Conservation (phyloP, 1,139 yeast genomes). For the Saccharomycopsis crataegensis region DNA sequence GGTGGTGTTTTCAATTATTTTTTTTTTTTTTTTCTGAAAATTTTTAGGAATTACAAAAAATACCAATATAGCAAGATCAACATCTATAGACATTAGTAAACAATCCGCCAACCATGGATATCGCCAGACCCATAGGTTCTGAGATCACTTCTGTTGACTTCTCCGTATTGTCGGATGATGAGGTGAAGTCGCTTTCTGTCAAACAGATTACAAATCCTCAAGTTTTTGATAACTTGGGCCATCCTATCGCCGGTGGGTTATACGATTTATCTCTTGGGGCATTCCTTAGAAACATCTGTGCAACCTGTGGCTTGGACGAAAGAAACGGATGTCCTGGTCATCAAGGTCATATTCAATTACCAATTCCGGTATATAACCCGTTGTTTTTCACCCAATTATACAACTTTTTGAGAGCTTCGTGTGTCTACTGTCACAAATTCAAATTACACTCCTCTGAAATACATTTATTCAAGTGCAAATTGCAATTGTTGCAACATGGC, state of each 20-base stretch:
- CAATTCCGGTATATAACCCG: slow-evolving; percentile 93
- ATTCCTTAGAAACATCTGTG: slow-evolving; percentile 77
- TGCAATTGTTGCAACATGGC: slow-evolving; percentile 81
- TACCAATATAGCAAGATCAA: no score
- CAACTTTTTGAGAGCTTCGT: slow-evolving; percentile 72
- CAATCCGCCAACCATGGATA: slow-evolving; percentile 55
- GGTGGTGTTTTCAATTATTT: neutral
- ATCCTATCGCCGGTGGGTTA: slow-evolving; percentile 88
- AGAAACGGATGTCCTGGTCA: slow-evolving; percentile 90
- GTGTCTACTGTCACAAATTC: slow-evolving; percentile 87
- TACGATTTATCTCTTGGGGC: slow-evolving; percentile 95
- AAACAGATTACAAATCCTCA: slow-evolving; percentile 94
- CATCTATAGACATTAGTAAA: no score
- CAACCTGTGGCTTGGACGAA: slow-evolving; percentile 95
- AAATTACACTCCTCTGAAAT: slow-evolving; percentile 60
- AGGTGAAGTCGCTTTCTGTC: slow-evolving; percentile 80
- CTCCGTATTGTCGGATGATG: slow-evolving; percentile 74
- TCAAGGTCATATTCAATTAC: slow-evolving; percentile 95
- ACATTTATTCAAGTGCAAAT: slow-evolving; percentile 71
- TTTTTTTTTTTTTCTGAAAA: neutral
- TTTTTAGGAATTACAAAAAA: neutral
- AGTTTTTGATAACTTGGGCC: slow-evolving; percentile 92
- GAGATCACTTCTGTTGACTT: slow-evolving; percentile 91
- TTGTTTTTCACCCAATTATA: slow-evolving; percentile 88
- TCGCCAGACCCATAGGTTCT: slow-evolving; percentile 92